phyloP scores from a whole-genome alignment of 2,329 filamentous ascomycete species.

The Canariomyces notabilis region DNA sequence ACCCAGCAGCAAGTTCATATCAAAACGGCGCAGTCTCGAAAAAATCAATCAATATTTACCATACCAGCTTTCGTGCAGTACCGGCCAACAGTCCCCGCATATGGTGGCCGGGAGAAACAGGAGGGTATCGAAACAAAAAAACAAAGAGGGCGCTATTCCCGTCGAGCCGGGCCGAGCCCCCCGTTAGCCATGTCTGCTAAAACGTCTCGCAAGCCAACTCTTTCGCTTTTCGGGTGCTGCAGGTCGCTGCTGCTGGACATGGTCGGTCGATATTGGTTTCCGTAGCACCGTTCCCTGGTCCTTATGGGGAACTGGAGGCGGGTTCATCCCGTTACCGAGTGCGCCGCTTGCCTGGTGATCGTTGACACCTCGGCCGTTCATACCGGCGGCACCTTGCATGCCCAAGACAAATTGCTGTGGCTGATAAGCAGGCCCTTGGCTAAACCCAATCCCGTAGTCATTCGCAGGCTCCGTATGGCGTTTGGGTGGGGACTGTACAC shows the following conservation, averaged over 20 bases:
- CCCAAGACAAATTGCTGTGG: conserved; percentile 36
- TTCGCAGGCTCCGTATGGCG: conserved; percentile 49
- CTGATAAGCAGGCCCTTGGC: conserved; percentile 39
- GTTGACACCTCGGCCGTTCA: conserved; percentile 17
- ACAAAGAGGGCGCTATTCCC: not conserved
- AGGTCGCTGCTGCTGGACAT: conserved; percentile 26
- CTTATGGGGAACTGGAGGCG: conserved; percentile 33
- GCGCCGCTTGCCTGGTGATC: conserved; percentile 20
- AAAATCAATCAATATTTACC: not conserved
- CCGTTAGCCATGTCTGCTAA: conserved; percentile 57
- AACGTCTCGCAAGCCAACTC: conserved; percentile 81
- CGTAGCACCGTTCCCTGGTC: conserved; percentile 25
- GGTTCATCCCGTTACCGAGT: conserved; percentile 6
- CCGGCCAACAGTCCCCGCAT: not conserved
- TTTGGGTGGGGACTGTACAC: conserved; percentile 54
- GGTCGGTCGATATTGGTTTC: conserved; percentile 21
- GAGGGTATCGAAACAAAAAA: conserved; percentile 10
- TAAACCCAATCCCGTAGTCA: conserved; percentile 60
- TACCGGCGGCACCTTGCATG: conserved; percentile 17
- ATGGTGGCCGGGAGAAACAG: conserved; percentile 1
- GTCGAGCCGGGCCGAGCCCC: not conserved
- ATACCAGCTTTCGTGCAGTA: not conserved
- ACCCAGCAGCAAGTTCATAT: too few species aligned
- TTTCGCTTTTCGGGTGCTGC: conserved; percentile 65
- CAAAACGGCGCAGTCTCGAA: too few species aligned